Percentiles rank a stretch among this genome's conserved stretches.
These are phyloP conservation scores for Parascedosporium putredinis DNA, from an alignment of 2,329 filamentous ascomycete genomes.

Conservation along the genomic window DNA sequence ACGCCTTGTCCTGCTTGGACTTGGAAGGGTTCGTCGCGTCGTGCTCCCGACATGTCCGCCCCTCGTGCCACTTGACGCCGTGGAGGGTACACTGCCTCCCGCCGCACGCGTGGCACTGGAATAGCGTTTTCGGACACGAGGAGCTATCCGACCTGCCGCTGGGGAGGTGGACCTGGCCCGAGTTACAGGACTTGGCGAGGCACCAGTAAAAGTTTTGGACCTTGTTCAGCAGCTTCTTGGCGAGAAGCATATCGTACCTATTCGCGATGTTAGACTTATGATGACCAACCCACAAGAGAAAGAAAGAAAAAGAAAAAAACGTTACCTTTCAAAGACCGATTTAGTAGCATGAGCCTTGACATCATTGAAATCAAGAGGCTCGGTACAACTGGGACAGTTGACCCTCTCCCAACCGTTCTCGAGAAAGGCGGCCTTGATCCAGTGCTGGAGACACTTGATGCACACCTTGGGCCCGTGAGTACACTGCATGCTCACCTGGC, in stretches of 20 bases:
- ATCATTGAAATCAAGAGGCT: neutral
- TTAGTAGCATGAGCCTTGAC: constrained; percentile 1
- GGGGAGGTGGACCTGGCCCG: constrained; percentile 24
- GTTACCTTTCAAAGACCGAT: constrained; percentile 1
- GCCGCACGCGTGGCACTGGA: constrained; percentile 23
- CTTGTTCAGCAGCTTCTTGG: constrained; percentile 19
- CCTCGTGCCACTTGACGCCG: constrained; percentile 25
- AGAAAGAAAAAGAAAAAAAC: neutral
- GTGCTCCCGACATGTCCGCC: constrained; percentile 26
- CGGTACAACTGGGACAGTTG: constrained; percentile 2
- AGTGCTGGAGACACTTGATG: neutral
- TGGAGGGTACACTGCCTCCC: constrained; percentile 23
- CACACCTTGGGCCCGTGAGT: neutral
- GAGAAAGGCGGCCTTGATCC: neutral
- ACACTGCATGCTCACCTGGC: neutral
- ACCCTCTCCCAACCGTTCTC: constrained; percentile 3
- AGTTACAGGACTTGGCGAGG: constrained; percentile 22
- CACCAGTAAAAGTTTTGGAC: constrained; percentile 27
- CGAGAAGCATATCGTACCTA: constrained; percentile 24
- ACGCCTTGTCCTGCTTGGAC: constrained; percentile 21
- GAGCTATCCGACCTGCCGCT: constrained; percentile 4
- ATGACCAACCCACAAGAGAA: neutral
- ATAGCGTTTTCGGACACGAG: constrained; percentile 17
- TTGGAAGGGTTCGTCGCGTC: constrained; percentile 20
- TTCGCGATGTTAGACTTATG: neutral